Evolutionary conservation across 768 basidiomycete genomes (phyloP).

Genomic region (Naganishia onofrii): DNA sequence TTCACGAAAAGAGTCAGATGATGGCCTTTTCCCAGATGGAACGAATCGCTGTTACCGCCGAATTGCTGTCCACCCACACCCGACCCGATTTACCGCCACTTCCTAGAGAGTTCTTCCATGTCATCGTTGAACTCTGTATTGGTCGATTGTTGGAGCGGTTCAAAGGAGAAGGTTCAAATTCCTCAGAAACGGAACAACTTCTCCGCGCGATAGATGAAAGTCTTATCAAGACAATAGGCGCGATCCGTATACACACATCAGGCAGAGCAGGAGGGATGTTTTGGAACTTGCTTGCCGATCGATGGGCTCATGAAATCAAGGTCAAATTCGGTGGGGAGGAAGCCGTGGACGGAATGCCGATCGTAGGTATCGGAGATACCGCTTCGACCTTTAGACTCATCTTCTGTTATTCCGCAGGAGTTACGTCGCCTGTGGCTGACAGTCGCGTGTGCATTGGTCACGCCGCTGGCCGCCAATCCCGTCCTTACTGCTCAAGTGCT

Average conservation of each 20-base stretch:
- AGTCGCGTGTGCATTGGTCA: not conserved
- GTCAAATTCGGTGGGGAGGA: not conserved
- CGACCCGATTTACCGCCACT: not conserved
- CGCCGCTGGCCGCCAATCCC: constrained; percentile 9
- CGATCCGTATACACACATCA: not conserved
- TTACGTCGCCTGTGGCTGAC: not conserved
- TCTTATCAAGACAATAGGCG: not conserved
- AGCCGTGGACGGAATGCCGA: not conserved
- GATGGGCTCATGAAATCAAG: constrained; percentile 14
- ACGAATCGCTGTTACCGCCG: not conserved
- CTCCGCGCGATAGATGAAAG: not conserved
- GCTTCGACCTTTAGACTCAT: not conserved
- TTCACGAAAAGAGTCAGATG: not conserved
- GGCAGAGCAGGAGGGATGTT: constrained; percentile 8
- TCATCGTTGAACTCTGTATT: constrained; percentile 5
- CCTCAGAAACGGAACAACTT: not conserved
- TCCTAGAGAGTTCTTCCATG: not conserved
- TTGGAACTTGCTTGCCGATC: constrained; percentile 11
- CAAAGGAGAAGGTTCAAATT: not conserved
- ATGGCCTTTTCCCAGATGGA: not conserved
- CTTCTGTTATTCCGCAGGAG: not conserved
- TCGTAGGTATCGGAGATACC: not conserved
- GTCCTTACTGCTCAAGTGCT: constrained; percentile 6
- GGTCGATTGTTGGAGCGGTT: not conserved
- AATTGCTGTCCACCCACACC: not conserved